phyloP scores from a whole-genome alignment of 257 asterid genomes.

The Linderniella brevidens region DNA sequence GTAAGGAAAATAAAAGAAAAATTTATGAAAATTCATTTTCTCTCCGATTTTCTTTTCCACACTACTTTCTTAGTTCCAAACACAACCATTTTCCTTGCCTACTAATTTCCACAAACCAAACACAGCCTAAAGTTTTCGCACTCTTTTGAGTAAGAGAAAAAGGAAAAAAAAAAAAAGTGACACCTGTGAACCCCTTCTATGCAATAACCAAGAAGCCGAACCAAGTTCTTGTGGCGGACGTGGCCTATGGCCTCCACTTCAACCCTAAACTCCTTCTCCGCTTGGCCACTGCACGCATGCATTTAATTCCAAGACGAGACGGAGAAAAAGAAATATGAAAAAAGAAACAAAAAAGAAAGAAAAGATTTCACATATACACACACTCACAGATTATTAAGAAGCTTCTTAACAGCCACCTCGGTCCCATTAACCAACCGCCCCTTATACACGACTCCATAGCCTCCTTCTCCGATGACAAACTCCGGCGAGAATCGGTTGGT shows the following conservation, averaged over 20 bases:
- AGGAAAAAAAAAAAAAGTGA: background rate
- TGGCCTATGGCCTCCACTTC: conserved; percentile 93
- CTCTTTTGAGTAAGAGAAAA: background rate
- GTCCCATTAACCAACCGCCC: conserved; percentile 55
- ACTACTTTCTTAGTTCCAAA: too few species aligned
- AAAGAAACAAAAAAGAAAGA: background rate
- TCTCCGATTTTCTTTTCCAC: too few species aligned
- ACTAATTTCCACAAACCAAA: too few species aligned
- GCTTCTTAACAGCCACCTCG: conserved; percentile 64
- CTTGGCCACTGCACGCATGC: conserved; percentile 47
- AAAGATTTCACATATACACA: background rate
- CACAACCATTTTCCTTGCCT: too few species aligned
- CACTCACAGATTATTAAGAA: conserved; percentile 72
- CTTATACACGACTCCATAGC: conserved; percentile 71
- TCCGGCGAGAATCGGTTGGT: conserved; percentile 50
- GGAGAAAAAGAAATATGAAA: background rate
- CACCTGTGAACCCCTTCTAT: conserved; percentile 82
- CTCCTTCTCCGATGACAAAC: conserved; percentile 78
- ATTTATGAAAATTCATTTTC: too few species aligned
- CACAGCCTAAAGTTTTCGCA: background rate
- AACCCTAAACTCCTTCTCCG: conserved; percentile 79
- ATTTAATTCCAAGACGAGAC: too few species aligned
- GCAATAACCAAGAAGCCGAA: conserved; percentile 76
- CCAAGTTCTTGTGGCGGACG: conserved; percentile 79
- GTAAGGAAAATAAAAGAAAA: too few species aligned